Evolutionary conservation across 805 yeast genomes (phyloP), one percentile per base, ranked within the genome.

Genomic region (Candida caryicola): DNA sequence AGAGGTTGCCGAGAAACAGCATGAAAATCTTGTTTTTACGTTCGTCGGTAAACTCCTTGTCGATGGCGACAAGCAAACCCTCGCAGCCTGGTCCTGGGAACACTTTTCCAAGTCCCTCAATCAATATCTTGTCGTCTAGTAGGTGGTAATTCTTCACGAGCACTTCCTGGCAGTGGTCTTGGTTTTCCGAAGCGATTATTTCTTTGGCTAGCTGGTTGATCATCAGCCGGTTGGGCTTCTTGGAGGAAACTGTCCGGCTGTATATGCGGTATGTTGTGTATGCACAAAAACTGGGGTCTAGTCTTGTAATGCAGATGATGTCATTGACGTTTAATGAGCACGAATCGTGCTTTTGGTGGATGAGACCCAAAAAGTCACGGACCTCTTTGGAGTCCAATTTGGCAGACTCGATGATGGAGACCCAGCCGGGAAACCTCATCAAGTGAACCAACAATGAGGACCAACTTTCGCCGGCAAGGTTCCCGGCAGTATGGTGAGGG

Each of bases 371-470:
- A 10, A 21, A 21, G 10, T 21, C 25, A 10, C 9, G 10, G 10
- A 21, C 10, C 10, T 21, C 25, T 7, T 21, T 7, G 25, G 7
- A 10, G 7, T 21, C 10, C 25, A 21, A 21, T 21, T 21, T 21
- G 25, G 25, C 10, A 21, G 9, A 7, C 2, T 29, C 43, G 6
- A 39, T 31, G 3, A 29, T 31, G 0, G 44, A 33, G 2, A 45
- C 23, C 49, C 49, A 45, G 12, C 49, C 49, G 10, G 49, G 43
- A 23, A 36, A 32, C 16, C 23, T 30, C 21, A 30, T 29, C 5
- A 39, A 34, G 15, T 31, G 25, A 10, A 10, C 10, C 25, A 21
- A 21, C 10, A 21, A 21, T 10, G 25, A 21, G 10, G 25, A 7
- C 25, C 25, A 7, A 21, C 9, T 7, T 10, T 7, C 10, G 9